These are phyloP conservation scores for Ogataea dorogensis DNA, from an alignment of 805 yeast genomes.

Conservation along the genomic window DNA sequence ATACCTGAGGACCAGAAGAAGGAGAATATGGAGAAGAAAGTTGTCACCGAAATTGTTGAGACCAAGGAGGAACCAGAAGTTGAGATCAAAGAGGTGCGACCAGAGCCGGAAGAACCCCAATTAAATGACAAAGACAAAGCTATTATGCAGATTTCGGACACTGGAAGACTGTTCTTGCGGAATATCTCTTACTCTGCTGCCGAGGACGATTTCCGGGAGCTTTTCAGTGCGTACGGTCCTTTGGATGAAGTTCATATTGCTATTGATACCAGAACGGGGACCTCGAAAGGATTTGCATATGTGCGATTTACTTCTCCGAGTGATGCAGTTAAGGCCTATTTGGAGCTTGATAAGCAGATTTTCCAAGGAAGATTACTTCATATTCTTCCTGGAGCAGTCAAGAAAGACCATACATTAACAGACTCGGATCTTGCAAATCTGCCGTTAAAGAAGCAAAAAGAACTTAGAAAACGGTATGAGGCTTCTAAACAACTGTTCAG, in stretches of 20 bases:
- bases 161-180: conserved; percentile 85
- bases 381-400: conserved; percentile 79
- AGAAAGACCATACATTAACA: conserved; percentile 79
- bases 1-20: conserved; percentile 8
- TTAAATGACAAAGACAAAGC: conserved; percentile 45
- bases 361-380: conserved; percentile 94
- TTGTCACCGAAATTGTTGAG: conserved; percentile 3
- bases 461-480: conserved; percentile 75
- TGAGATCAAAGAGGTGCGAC: conserved; percentile 12
- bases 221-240: conserved; percentile 68
- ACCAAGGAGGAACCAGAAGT: background rate
- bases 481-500: conserved; percentile 86
- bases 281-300: conserved; percentile 91
- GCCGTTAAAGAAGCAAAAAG: conserved; percentile 89
- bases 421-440: conserved; percentile 88
- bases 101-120: conserved; percentile 20
- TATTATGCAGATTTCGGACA: conserved; percentile 51
- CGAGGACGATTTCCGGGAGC: conserved; percentile 69
- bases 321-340: conserved; percentile 76
- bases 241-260: conserved; percentile 92
- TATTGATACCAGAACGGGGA: conserved; percentile 82
- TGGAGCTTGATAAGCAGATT: conserved; percentile 76
- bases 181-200: conserved; percentile 77
- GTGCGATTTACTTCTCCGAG: conserved; percentile 64
- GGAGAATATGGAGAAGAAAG: too few relatives aligned